Base-by-base conservation (phyloP, 1,139 yeast genomes). In the Hyphopichia khmerensis region DNA sequence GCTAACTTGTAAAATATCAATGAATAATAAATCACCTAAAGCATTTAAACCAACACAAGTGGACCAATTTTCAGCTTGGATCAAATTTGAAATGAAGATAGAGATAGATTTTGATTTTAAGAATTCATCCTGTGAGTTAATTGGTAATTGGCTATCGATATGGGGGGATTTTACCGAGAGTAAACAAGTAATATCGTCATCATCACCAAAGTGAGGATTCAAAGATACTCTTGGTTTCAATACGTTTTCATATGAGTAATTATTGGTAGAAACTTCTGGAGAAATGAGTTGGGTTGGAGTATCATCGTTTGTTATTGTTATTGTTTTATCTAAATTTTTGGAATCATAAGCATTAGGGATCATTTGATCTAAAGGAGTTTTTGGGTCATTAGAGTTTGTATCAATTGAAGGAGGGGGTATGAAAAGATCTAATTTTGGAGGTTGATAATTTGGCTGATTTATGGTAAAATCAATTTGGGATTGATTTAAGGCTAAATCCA, bases 1-100 rank as follows among this genome's bases (percentile, higher is more conserved):
- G 32, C 70, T 60, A 2, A 76, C 56, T 19, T 70, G 67, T 41
- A 77, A 55, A 32, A 56, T 57, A 50, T 79, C 84, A 57, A 78
- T 77, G 13, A 75, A 46, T 4, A 69, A 52, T 30, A 75, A 49
- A 3, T 49, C 50, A 0, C 72, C 71, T 5, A 65, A 44, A 15
- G 48, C 49, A 3, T 52, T 46, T 6, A 16, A 23, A 6, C 19
- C 35, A n/a, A 35, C 14, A 8, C 19, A 35, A 7, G 35, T 5
- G 3, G 11, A n/a, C 45, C 43, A 40, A 26, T 46, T 43, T 3
- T 18, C 35, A 3, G 45, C 16, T 19, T 14, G 26, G 13, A 23
- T 21, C 38, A 43, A 36, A 1, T 15, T 32, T 1, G 11, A 10
- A 13, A 27, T 38, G 18, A 47, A 39, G 13, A 40, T 39, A 8